Percentiles rank a stretch among this genome's conserved stretches.
These are phyloP conservation scores for Suillus tomentosus DNA, from an alignment of 768 basidiomycete genomes.

Conservation along the genomic window DNA sequence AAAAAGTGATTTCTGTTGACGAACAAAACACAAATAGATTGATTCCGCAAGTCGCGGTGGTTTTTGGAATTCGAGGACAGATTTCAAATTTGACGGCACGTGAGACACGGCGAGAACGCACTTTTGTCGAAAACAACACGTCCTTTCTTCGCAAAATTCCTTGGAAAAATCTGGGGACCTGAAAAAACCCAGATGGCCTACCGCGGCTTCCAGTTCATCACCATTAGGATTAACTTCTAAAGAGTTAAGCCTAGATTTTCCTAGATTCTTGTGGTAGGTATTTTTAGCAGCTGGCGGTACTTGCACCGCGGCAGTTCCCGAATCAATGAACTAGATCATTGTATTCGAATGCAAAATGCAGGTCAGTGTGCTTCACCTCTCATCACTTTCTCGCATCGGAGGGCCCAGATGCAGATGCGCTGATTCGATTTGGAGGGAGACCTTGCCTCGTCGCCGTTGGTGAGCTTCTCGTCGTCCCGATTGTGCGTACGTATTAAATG, in stretches of 20 bases:
- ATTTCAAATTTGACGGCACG: not conserved
- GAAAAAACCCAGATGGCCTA: not conserved
- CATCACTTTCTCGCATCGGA: not conserved
- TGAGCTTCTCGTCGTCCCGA: not conserved
- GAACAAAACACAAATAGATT: not conserved
- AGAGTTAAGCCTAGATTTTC: not conserved
- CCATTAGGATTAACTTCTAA: not conserved
- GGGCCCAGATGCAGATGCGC: not conserved
- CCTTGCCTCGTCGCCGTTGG: not conserved
- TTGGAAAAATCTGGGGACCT: not conserved
- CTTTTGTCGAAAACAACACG: too few species aligned
- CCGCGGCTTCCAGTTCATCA: not conserved
- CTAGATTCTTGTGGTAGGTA: not conserved
- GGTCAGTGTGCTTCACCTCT: not conserved
- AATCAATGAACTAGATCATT: not conserved
- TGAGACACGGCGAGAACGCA: not conserved
- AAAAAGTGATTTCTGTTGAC: not conserved
- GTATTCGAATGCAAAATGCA: not conserved
- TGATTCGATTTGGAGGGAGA: not conserved
- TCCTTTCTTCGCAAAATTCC: not conserved
- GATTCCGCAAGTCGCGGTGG: not conserved
- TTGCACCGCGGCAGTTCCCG: not conserved
- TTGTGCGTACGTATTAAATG: not conserved
- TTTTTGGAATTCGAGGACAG: too few species aligned
- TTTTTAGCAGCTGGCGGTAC: not conserved